Conservation (phyloP, 179 eudicot genomes). For the Beta corolliflora region DNA sequence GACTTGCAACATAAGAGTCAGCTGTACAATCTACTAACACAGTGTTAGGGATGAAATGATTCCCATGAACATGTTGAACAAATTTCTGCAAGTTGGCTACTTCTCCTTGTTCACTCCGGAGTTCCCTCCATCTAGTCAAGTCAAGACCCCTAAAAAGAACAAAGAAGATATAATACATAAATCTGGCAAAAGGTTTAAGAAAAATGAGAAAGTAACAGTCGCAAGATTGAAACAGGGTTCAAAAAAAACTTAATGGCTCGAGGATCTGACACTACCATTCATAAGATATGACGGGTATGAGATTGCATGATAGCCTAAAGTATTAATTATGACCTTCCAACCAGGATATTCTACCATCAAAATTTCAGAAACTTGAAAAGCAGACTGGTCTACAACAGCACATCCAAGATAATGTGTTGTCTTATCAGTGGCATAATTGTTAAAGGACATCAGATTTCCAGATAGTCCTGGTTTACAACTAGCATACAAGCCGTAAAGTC, state of each 20-base stretch:
- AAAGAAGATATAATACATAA: background rate
- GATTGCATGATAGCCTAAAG: background rate
- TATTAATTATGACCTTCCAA: background rate
- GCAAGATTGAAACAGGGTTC: background rate
- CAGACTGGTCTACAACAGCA: background rate
- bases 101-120: conserved; percentile 61
- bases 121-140: conserved; percentile 88
- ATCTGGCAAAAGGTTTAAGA: background rate
- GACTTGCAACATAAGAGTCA: conserved; percentile 68
- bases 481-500: background rate
- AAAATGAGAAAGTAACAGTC: background rate
- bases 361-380: background rate
- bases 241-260: background rate
- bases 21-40: conserved; percentile 93
- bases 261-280: background rate
- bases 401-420: background rate
- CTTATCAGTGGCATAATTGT: background rate
- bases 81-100: conserved; percentile 76
- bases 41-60: conserved; percentile 90
- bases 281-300: background rate
- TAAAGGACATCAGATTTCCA: background rate
- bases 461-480: background rate
- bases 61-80: conserved; percentile 82
- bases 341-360: background rate
- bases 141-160: conserved; percentile 68